Percentiles rank a stretch among this genome's conserved stretches.
Conservation (phyloP, 2,329 filamentous ascomycete species). For the Monilinia polystroma region DNA sequence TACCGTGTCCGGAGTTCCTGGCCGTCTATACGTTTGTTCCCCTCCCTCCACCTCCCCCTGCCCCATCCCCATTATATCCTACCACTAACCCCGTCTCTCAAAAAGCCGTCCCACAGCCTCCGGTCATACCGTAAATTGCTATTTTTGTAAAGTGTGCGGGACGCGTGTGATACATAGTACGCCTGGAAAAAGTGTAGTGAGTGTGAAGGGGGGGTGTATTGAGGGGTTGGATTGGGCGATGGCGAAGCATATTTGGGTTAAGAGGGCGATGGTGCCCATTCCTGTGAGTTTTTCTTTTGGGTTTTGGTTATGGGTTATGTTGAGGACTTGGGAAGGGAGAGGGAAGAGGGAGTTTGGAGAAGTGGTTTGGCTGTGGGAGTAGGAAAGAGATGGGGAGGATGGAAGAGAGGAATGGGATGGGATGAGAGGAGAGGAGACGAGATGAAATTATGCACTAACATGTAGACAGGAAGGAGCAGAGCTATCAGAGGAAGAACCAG, state of each 20-base stretch:
- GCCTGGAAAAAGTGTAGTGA: constrained; percentile 59
- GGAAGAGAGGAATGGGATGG: no score
- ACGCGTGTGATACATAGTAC: constrained; percentile 63
- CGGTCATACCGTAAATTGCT: constrained; percentile 59
- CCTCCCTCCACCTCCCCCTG: neutral
- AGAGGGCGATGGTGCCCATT: constrained; percentile 57
- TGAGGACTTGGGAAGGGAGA: no score
- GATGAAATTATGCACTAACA: neutral
- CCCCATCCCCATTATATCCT: no score
- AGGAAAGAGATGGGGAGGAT: neutral
- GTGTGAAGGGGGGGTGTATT: constrained; percentile 67
- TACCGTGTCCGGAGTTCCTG: constrained; percentile 13
- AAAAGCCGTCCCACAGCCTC: constrained; percentile 55
- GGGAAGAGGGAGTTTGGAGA: no score
- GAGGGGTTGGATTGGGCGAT: constrained; percentile 59
- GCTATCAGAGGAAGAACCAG: constrained; percentile 54
- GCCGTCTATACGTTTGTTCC: constrained; percentile 10
- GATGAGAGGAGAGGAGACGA: neutral
- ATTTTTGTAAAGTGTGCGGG: constrained; percentile 67
- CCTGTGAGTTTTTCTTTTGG: constrained; percentile 41
- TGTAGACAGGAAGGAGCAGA: constrained; percentile 53
- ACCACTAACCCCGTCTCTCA: no score
- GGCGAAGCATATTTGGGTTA: constrained; percentile 57
- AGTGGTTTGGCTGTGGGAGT: no score
- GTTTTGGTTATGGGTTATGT: no score